Conservation (phyloP, 805 yeast species). For the Wickerhamomyces canadensis region DNA sequence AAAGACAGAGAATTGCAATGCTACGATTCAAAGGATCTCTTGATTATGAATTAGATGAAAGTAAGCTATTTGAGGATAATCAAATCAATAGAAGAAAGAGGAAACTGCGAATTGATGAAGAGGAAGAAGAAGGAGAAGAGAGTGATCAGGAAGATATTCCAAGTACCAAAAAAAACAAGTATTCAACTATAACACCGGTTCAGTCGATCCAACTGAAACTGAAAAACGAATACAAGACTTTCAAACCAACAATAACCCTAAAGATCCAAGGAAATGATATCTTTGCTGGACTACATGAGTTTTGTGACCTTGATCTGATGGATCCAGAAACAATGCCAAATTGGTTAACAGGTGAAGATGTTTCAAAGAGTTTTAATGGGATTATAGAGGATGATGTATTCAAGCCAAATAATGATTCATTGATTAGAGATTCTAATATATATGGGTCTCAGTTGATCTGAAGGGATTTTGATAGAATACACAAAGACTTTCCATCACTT, state of each 20-base stretch:
- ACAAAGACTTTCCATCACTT: no score
- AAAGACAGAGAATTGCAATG: conserved; percentile 40
- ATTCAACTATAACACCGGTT: conserved; percentile 52
- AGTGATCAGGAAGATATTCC: no score
- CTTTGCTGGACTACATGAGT: conserved; percentile 72
- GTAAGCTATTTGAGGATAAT: conserved; percentile 34
- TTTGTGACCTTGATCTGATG: conserved; percentile 43
- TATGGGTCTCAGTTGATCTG: no score
- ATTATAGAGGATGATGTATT: conserved; percentile 31
- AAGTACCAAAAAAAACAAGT: no score
- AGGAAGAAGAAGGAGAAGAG: conserved; percentile 10
- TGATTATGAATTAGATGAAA: conserved; percentile 28
- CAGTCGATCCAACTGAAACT: conserved; percentile 44
- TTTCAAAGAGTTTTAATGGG: conserved; percentile 43
- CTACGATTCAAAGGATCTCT: conserved; percentile 58
- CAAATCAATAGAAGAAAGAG: conserved; percentile 12
- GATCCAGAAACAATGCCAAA: conserved; percentile 59
- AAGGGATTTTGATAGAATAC: no score
- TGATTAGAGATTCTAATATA: no score
- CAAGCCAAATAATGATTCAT: background rate
- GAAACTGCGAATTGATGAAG: conserved; percentile 7
- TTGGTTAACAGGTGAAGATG: conserved; percentile 80
- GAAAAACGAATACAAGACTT: conserved; percentile 24
- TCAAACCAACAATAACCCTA: conserved; percentile 21
- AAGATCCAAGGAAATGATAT: conserved; percentile 60